Evolutionary conservation across 73 alveolate species (phyloP), one percentile per base, ranked within the genome.

Genomic region (Blepharisma japonicum): DNA sequence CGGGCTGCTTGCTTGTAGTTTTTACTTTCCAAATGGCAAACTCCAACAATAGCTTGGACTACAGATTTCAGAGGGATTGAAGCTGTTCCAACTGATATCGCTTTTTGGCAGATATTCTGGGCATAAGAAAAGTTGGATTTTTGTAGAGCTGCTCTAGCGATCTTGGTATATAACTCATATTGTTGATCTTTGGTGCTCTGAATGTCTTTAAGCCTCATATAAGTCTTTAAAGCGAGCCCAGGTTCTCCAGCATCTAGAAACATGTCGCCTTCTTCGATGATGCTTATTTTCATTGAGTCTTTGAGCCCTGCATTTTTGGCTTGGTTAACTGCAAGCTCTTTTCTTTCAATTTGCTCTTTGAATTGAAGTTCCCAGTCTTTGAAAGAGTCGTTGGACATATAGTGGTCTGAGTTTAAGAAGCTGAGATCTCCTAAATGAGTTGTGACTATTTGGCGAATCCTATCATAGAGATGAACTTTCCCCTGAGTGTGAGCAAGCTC

Each of bases 251-350:
- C 46, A 9, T 61, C 23, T 9, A 20, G 23, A 25, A 14, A 61
- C 14, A 20, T 14, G 50, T 25, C 74, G 14, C 49, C 74, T 61
- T 14, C 14, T 61, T 61, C 74, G 23, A 61, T n/a, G 4, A 61
- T 14, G 5, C 23, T 14, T 11, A 61, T 39, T 61, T 39, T 14
- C 18, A 14, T 14, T 18, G 74, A 61, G 47, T 61, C 74, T 61
- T 61, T 61, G 18, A 61, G 47, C 18, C 74, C 74, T 61, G 74
- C 74, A 61, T 61, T 61, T 61, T 61, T 61, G 14, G 74, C 14
- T 5, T 61, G 74, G 47, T 14, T 61, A 25, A 61, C 23, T 61
- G 14, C 23, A 25, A 20, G 23, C 47, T 61, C 74, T 25, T 25
- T 61, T 14, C 23, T n/a, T 14, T 61, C 47, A 3, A 39, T 39